phyloP scores from a whole-genome alignment of 305 asterid species.

The Euphrasia arctica region DNA sequence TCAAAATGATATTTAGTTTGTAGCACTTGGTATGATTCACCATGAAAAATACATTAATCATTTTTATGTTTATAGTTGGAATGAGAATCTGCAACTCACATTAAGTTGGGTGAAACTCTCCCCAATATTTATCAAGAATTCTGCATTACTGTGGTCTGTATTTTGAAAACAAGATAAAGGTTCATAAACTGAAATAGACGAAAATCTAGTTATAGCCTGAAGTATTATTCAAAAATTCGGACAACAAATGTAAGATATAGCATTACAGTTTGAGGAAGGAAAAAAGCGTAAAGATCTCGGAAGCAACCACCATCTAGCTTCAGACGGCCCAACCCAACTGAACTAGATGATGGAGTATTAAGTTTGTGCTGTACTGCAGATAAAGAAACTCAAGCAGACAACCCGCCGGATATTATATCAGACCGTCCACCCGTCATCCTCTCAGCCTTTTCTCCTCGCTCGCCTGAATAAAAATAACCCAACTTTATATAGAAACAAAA shows the following conservation, averaged over 20 bases:
- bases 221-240: not conserved
- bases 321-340: constrained; percentile 13
- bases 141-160: too few relatives aligned
- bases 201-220: not conserved
- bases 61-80: too few relatives aligned
- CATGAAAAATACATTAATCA: too few relatives aligned
- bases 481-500: constrained; percentile 11
- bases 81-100: too few relatives aligned
- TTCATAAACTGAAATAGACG: not conserved
- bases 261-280: not conserved
- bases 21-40: too few relatives aligned
- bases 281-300: constrained; percentile 14
- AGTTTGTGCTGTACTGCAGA: too few relatives aligned
- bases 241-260: constrained; percentile 4
- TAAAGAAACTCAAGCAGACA: constrained; percentile 23
- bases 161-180: not conserved
- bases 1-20: too few relatives aligned
- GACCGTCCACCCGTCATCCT: constrained; percentile 82
- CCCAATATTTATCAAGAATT: too few relatives aligned
- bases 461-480: constrained; percentile 44
- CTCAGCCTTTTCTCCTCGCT: constrained; percentile 80
- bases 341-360: too few relatives aligned
- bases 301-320: not conserved
- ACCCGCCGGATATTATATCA: constrained; percentile 48
- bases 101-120: too few relatives aligned